phyloP scores from a whole-genome alignment of 75 land plant species.

The Selaginella moellendorffii region DNA sequence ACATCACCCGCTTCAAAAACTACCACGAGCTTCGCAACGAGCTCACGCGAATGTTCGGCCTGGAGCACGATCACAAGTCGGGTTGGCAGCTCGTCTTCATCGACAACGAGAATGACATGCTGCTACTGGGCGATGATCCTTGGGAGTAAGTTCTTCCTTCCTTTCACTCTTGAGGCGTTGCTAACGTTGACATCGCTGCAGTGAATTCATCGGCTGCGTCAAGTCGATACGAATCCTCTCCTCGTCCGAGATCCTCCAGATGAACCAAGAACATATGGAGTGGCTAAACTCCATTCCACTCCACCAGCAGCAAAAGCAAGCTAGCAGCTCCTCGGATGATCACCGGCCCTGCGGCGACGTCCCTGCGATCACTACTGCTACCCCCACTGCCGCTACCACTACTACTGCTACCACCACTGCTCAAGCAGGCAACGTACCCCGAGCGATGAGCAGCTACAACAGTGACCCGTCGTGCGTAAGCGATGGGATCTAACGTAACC shows the following conservation, averaged over 20 bases:
- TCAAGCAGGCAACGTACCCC: too few relatives aligned
- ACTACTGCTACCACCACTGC: too few relatives aligned
- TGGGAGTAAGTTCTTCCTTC: conserved; percentile 54
- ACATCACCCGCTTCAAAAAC: conserved; percentile 60
- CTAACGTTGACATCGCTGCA: not conserved
- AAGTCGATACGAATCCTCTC: not conserved
- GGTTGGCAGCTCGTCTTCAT: conserved; percentile 97
- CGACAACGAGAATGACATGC: conserved; percentile 78
- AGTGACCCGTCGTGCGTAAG: too few relatives aligned
- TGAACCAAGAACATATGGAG: conserved; percentile 19
- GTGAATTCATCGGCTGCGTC: conserved; percentile 4
- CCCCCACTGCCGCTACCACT: too few relatives aligned
- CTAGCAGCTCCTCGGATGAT: conserved; percentile 62
- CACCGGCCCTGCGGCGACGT: too few relatives aligned
- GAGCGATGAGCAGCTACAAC: too few relatives aligned
- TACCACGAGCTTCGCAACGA: conserved; percentile 58
- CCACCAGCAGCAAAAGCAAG: conserved; percentile 42
- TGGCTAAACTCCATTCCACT: conserved; percentile 35
- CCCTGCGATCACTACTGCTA: too few relatives aligned
- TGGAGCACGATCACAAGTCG: conserved; percentile 71
- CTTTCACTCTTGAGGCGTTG: not conserved
- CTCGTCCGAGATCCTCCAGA: not conserved
- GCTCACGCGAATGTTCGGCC: conserved; percentile 74
- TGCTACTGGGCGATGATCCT: conserved; percentile 85
- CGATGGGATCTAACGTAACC: too few relatives aligned